Conservation (phyloP, 495 filamentous ascomycete genomes). For the Ascobolus immersus region DNA sequence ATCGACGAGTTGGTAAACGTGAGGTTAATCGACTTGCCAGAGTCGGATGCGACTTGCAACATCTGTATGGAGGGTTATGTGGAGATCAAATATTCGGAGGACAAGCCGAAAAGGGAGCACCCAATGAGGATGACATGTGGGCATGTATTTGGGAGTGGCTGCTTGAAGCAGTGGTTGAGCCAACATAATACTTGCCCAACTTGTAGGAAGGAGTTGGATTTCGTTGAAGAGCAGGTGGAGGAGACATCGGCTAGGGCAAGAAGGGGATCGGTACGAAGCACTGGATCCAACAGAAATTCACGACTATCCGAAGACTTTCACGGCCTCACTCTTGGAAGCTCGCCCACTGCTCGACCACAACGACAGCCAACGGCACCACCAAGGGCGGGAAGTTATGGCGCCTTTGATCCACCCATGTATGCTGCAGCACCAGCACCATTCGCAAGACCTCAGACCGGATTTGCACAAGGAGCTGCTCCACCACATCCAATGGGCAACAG, state of each 20-base stretch:
- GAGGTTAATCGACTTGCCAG: conserved; percentile 12
- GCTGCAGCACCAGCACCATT: neutral
- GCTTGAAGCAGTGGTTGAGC: conserved; percentile 11
- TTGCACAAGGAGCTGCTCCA: neutral
- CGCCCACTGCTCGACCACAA: neutral
- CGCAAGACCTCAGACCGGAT: neutral
- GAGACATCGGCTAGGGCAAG: neutral
- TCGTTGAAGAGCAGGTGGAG: conserved; percentile 12
- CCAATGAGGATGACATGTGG: conserved; percentile 12
- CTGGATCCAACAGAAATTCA: neutral
- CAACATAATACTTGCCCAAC: conserved; percentile 13
- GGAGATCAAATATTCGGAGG: conserved; percentile 12
- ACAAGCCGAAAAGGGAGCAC: conserved; percentile 11
- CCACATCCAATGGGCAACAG: neutral
- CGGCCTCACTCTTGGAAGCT: neutral
- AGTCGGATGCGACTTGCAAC: conserved; percentile 12
- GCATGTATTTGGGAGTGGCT: conserved; percentile 13
- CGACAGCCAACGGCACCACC: too few species aligned
- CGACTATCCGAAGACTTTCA: neutral
- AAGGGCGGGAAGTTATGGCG: too few species aligned
- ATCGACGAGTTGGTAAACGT: conserved; percentile 10
- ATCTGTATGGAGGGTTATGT: conserved; percentile 14
- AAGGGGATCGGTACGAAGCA: neutral
- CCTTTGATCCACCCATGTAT: too few species aligned
- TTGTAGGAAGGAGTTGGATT: conserved; percentile 13